phyloP scores from a whole-genome alignment of 352 stramenopile genomes.

The Nothophytophthora sp. region DNA sequence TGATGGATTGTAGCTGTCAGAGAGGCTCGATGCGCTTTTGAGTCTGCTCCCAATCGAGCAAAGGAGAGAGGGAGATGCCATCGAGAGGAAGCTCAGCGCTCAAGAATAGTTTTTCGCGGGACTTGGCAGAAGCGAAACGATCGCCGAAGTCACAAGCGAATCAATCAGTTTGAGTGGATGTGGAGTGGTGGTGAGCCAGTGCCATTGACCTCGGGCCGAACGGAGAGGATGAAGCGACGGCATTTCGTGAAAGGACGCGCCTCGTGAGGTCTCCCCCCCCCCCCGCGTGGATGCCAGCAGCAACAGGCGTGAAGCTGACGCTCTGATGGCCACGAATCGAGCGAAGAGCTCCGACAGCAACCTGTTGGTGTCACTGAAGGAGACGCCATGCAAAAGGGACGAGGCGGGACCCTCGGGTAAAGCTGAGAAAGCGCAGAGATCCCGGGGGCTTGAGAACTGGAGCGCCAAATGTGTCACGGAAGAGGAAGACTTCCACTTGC shows the following conservation, averaged over 20 bases:
- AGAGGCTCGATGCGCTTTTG: too few relatives aligned
- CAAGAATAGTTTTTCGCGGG: too few relatives aligned
- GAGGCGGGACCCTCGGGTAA: slow-evolving; percentile 7
- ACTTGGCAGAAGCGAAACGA: too few relatives aligned
- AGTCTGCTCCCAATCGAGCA: too few relatives aligned
- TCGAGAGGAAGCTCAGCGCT: too few relatives aligned
- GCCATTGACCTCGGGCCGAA: too few relatives aligned
- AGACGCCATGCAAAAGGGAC: slow-evolving; percentile 1
- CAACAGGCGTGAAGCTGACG: background rate
- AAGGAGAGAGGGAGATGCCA: too few relatives aligned
- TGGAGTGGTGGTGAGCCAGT: too few relatives aligned
- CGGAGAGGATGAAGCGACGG: background rate
- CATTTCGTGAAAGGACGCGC: background rate
- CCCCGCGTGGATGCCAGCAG: background rate
- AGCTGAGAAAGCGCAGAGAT: slow-evolving; percentile 13
- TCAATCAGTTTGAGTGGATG: too few relatives aligned
- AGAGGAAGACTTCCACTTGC: slow-evolving; percentile 17
- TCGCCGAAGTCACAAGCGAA: too few relatives aligned
- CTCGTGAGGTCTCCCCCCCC: background rate
- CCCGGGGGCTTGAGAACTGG: slow-evolving; percentile 26
- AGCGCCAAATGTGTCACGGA: slow-evolving; percentile 24
- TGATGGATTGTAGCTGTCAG: too few relatives aligned
- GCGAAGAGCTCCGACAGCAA: background rate
- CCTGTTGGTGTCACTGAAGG: background rate
- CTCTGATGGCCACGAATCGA: background rate